Conservation (phyloP, 2,329 filamentous ascomycete species). For the Talaromyces islandicus region DNA sequence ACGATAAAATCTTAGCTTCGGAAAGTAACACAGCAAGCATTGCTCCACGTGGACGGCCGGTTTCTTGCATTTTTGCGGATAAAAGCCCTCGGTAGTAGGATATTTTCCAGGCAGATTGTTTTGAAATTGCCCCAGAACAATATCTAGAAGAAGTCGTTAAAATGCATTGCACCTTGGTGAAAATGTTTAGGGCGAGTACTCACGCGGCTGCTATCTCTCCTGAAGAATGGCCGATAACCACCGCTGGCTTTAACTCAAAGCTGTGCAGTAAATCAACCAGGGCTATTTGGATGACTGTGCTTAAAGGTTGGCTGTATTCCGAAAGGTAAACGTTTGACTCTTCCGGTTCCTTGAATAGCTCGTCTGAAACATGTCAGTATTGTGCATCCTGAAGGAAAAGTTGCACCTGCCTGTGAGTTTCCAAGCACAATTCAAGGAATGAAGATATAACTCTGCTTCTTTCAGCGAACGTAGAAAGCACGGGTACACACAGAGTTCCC, state of each 20-base stretch:
- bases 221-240: slow-evolving; percentile 41
- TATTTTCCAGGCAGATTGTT: slow-evolving; percentile 8
- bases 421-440: neutral
- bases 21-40: slow-evolving; percentile 29
- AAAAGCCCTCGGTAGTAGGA: slow-evolving; percentile 34
- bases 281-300: slow-evolving; percentile 15
- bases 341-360: neutral
- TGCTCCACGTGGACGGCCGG: slow-evolving; percentile 13
- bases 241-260: slow-evolving; percentile 24
- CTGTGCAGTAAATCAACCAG: slow-evolving; percentile 14
- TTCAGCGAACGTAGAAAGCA: neutral
- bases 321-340: neutral
- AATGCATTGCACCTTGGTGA: slow-evolving; percentile 27
- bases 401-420: neutral
- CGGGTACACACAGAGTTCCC: slow-evolving; percentile 13
- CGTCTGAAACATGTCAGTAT: neutral
- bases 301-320: slow-evolving; percentile 13
- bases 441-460: neutral
- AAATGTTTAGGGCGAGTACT: slow-evolving; percentile 36
- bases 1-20: slow-evolving; percentile 14
- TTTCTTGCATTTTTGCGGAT: neutral
- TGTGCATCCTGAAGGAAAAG: neutral
- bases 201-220: slow-evolving; percentile 44
- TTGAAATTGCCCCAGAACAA: neutral
- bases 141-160: neutral